Percentiles rank a stretch among this genome's conserved stretches.
phyloP scores from a whole-genome alignment of 2,329 filamentous ascomycete species.

The Penicillium sp. region DNA sequence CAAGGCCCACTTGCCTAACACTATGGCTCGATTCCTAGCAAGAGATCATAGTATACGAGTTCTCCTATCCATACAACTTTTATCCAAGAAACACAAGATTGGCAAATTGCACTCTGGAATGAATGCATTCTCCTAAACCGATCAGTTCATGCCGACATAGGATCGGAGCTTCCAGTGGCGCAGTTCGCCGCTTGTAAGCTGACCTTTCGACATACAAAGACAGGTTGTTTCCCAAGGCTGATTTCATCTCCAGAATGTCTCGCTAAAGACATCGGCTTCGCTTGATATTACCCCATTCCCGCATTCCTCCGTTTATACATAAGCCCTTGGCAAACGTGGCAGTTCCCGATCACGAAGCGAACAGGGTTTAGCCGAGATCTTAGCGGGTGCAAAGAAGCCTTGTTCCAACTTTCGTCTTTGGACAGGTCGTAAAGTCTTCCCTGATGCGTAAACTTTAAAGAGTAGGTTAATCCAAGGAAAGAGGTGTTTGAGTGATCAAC shows the following conservation, averaged over 20 bases:
- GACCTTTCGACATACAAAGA: not conserved
- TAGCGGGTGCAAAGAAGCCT: not conserved
- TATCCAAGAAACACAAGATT: no score
- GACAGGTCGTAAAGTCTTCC: not conserved
- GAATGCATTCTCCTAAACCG: no score
- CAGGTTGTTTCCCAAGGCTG: not conserved
- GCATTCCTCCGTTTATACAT: slow-evolving; percentile 4
- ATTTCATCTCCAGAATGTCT: not conserved
- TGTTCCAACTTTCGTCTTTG: no score
- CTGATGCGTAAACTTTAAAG: not conserved
- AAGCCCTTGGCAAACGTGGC: slow-evolving; percentile 5
- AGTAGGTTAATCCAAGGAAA: no score
- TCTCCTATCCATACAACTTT: no score
- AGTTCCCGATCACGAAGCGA: slow-evolving; percentile 1
- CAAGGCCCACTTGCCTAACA: no score
- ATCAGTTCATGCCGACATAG: no score
- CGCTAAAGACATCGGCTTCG: not conserved
- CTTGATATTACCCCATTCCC: not conserved
- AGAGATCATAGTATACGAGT: no score
- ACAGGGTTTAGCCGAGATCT: not conserved
- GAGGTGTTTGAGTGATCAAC: not conserved
- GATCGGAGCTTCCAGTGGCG: no score
- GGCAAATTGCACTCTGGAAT: no score
- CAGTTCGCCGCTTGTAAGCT: not conserved
- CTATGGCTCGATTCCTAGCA: no score